Base-by-base conservation (phyloP, 2,329 filamentous ascomycete genomes). In the Colletotrichum phormii region DNA sequence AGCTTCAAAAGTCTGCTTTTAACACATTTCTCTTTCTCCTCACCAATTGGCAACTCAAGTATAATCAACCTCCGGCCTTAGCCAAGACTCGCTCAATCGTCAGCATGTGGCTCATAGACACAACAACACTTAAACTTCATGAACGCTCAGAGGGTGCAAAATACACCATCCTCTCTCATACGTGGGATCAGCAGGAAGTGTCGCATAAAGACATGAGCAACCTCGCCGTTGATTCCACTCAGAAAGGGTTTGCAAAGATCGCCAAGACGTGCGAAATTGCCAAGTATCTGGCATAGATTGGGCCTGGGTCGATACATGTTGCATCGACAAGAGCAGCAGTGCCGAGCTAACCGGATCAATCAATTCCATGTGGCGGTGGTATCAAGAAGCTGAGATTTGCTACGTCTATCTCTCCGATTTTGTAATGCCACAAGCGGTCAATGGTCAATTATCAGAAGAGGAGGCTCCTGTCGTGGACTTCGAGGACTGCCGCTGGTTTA, bases 121-220 rank as follows among this genome's bases (percentile, higher is more conserved):
- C 5, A 18, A 15, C 37, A 6, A 15, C 13, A 0, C 18, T 42
- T 5, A 3, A 42, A 18, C 8, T 42, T 13, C 37, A 42, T 42
- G 37, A 13, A 42, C 18, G 18, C 5, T 42, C 37, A 7, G 12
- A 42, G 15, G 18, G 13, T 7, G 0, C 5, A 18, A 42, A 18
- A 42, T 81, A 80, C 24, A 77, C 78, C 24, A 78, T 80, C 57
- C 64, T 79, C 3, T 80, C 78, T 9, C 79, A 80, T 33, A 79
- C 75, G 5, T 80, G 77, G 78, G 76, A 74, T 13, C 49, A 62
- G 1, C 77, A 71, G 11, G 77, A 80, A 37, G 72, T 77, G 1
- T 74, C 74, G 5, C 77, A 76, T 31, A 73, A 77, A 35, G 76
- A 80, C 22, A 42, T 79, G 24, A n/a, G 22, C 2, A 35, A 42